A percentile compares a stretch with the other conserved stretches of the same genome.
phyloP scores from a whole-genome alignment of 345 rosid species.

The Syzygium jambos region DNA sequence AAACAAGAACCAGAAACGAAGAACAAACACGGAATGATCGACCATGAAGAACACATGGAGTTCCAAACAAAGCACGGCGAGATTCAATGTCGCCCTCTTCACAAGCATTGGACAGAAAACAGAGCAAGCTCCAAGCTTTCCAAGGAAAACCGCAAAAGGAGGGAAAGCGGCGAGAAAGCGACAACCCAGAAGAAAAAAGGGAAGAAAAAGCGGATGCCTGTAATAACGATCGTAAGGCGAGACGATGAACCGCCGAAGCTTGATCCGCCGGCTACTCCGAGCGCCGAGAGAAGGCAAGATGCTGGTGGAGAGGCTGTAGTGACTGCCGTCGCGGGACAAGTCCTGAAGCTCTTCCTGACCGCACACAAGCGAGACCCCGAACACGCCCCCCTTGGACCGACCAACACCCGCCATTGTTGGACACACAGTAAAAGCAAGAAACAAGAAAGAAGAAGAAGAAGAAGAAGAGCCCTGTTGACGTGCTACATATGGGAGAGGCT shows the following conservation, averaged over 20 bases:
- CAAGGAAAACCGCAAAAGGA: background rate
- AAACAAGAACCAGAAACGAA: background rate
- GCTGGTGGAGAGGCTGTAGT: constrained; percentile 76
- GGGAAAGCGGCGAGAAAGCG: background rate
- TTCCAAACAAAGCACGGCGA: background rate
- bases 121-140: background rate
- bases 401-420: background rate
- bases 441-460: background rate
- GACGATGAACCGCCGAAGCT: constrained; percentile 46
- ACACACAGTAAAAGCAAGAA: background rate
- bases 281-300: constrained; percentile 92
- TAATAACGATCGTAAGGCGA: constrained; percentile 85
- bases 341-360: constrained; percentile 68
- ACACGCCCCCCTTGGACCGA: constrained; percentile 10
- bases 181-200: background rate
- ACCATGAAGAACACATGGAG: background rate
- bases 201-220: constrained; percentile 31
- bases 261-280: constrained; percentile 64
- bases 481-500: background rate
- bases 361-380: constrained; percentile 25
- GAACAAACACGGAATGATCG: background rate
- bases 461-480: background rate
- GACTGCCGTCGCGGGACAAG: constrained; percentile 76
- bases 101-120: background rate
- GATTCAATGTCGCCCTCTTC: background rate